These are phyloP conservation scores for Candida quercuum DNA, from an alignment of 805 yeast genomes.

Conservation along the genomic window DNA sequence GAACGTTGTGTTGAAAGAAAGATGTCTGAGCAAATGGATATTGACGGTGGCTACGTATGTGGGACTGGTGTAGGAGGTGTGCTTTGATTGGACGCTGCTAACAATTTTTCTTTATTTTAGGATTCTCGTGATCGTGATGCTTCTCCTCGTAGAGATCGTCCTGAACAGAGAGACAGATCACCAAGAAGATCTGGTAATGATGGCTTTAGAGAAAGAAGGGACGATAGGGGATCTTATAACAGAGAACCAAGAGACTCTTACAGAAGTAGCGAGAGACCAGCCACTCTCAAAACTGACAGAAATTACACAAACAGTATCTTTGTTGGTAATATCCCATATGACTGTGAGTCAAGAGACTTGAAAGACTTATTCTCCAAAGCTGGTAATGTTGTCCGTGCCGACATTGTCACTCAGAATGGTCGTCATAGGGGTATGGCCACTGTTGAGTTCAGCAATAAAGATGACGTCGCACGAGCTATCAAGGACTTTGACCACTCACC, in stretches of 20 bases:
- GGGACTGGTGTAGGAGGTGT: not conserved
- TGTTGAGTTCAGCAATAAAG: constrained; percentile 67
- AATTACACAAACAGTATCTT: constrained; percentile 66
- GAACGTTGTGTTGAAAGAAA: too few relatives aligned
- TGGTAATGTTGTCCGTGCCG: constrained; percentile 74
- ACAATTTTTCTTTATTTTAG: constrained; percentile 14
- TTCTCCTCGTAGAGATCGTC: constrained; percentile 26
- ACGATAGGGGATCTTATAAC: constrained; percentile 24
- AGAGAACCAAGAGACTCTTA: constrained; percentile 24
- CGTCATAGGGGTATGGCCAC: constrained; percentile 89
- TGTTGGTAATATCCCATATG: constrained; percentile 69
- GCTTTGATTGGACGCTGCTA: constrained; percentile 6
- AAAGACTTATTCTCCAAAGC: constrained; percentile 52
- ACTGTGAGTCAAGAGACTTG: constrained; percentile 52
- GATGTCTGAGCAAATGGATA: constrained; percentile 57
- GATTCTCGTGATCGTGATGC: constrained; percentile 22
- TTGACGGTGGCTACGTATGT: constrained; percentile 31
- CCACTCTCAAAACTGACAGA: constrained; percentile 42
- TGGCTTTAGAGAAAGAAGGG: constrained; percentile 32
- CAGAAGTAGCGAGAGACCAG: constrained; percentile 14
- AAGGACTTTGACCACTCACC: constrained; percentile 57
- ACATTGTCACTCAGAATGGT: constrained; percentile 72
- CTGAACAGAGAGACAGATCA: constrained; percentile 20
- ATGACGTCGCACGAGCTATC: constrained; percentile 70
- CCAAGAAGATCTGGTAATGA: constrained; percentile 31